Evolutionary conservation across 495 filamentous ascomycete species (phyloP).

Genomic region (Penicillium ucsense): DNA sequence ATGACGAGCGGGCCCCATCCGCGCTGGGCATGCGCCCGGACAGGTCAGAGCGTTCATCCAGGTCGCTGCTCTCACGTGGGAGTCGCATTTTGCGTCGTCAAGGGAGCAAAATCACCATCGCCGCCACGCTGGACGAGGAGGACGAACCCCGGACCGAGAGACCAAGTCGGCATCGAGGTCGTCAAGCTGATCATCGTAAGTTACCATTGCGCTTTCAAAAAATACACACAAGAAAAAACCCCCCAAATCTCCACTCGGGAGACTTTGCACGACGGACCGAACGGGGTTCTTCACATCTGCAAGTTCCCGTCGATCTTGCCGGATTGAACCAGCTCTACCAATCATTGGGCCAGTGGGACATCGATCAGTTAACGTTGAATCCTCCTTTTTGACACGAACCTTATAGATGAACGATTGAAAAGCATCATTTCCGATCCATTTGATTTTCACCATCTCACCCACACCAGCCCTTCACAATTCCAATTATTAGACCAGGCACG

Average conservation of each 20-base stretch:
- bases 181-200: constrained; percentile 28
- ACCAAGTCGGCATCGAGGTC: constrained; percentile 19
- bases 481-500: constrained; percentile 46
- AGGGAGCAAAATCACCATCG: constrained; percentile 43
- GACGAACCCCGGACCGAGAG: constrained; percentile 32
- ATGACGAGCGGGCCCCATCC: constrained; percentile 26
- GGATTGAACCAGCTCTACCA: background rate
- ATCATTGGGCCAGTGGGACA: background rate
- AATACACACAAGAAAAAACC: too few species aligned
- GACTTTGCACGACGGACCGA: too few species aligned
- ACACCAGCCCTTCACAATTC: constrained; percentile 58
- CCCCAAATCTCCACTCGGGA: too few species aligned
- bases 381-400: background rate
- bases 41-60: constrained; percentile 30
- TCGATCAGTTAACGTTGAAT: background rate
- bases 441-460: constrained; percentile 81
- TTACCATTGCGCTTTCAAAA: background rate
- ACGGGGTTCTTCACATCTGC: too few species aligned
- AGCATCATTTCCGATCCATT: constrained; percentile 70
- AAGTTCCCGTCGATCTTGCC: too few species aligned
- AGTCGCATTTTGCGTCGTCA: constrained; percentile 44
- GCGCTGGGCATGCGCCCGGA: constrained; percentile 23
- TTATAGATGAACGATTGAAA: constrained; percentile 29
- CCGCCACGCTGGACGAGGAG: constrained; percentile 37
- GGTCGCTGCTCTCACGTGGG: constrained; percentile 36